A percentile compares a stretch with the other conserved stretches of the same genome.
Evolutionary conservation across 2,329 filamentous ascomycete species (phyloP).

Genomic region (Stemphylium vesicarium): DNA sequence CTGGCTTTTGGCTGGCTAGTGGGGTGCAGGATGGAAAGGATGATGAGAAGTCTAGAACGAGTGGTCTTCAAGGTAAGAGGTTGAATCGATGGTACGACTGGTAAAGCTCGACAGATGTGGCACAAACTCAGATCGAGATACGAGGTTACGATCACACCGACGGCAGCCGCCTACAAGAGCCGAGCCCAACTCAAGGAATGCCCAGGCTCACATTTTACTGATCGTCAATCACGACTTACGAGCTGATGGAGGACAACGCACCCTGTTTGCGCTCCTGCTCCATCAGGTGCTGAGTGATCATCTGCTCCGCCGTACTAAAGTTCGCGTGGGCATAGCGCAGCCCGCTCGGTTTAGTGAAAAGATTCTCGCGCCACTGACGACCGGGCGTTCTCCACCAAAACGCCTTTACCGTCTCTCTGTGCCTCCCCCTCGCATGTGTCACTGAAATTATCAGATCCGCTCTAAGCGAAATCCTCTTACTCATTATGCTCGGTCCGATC

Average conservation of each 20-base stretch:
- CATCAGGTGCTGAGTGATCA: background rate
- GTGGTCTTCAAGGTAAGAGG: background rate
- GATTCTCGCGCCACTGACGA: slow-evolving; percentile 13
- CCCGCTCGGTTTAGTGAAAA: background rate
- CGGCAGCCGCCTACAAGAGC: background rate
- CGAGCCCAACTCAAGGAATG: background rate
- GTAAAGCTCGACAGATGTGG: background rate
- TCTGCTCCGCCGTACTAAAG: background rate
- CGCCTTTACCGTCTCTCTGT: slow-evolving; percentile 6
- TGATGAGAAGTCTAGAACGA: background rate
- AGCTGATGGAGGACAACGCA: background rate
- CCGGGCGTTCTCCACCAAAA: background rate
- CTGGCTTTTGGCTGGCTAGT: background rate
- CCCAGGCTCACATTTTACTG: slow-evolving; percentile 2
- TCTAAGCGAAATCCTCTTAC: slow-evolving; percentile 23
- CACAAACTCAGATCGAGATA: background rate
- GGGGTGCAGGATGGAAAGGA: background rate
- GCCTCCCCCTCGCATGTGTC: slow-evolving; percentile 18
- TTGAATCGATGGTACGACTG: background rate
- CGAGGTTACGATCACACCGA: background rate
- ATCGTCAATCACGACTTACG: background rate
- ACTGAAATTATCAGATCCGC: slow-evolving; percentile 34
- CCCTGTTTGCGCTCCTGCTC: background rate
- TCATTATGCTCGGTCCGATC: background rate
- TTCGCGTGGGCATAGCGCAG: slow-evolving; percentile 4